Percentiles rank a stretch among this genome's conserved stretches.
These are phyloP conservation scores for Potentilla sterilis DNA, from an alignment of 306 rosid species.

Conservation along the genomic window DNA sequence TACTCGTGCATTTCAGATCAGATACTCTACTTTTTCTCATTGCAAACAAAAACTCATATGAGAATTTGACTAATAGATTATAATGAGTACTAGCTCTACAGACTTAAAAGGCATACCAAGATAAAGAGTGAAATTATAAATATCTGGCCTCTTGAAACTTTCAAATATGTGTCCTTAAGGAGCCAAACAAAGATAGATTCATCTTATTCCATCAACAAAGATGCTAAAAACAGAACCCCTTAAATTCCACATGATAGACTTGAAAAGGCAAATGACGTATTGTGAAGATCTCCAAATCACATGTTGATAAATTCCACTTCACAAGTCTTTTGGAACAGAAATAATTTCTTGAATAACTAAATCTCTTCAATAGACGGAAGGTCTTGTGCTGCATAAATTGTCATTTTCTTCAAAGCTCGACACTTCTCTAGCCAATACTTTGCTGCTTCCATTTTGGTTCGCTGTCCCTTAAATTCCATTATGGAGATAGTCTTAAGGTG, in stretches of 20 bases:
- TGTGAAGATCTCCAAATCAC: neutral
- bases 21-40: too few species aligned
- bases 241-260: neutral
- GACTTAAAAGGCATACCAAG: too few species aligned
- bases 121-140: too few species aligned
- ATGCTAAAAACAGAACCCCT: too few species aligned
- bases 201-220: too few species aligned
- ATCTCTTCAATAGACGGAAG: neutral
- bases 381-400: neutral
- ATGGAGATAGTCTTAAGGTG: neutral
- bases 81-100: too few species aligned
- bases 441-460: neutral
- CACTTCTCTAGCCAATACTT: neutral
- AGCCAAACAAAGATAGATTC: too few species aligned
- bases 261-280: neutral
- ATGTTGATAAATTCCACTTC: neutral
- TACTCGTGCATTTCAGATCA: too few species aligned
- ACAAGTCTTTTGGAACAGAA: neutral
- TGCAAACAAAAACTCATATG: too few species aligned
- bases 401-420: neutral
- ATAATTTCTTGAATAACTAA: neutral
- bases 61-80: too few species aligned
- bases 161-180: too few species aligned
- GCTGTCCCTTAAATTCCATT: neutral
- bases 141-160: too few species aligned